Percentiles rank a stretch among this genome's conserved stretches.
Conservation (phyloP, 352 stramenopile genomes). For the Pythium sp. region DNA sequence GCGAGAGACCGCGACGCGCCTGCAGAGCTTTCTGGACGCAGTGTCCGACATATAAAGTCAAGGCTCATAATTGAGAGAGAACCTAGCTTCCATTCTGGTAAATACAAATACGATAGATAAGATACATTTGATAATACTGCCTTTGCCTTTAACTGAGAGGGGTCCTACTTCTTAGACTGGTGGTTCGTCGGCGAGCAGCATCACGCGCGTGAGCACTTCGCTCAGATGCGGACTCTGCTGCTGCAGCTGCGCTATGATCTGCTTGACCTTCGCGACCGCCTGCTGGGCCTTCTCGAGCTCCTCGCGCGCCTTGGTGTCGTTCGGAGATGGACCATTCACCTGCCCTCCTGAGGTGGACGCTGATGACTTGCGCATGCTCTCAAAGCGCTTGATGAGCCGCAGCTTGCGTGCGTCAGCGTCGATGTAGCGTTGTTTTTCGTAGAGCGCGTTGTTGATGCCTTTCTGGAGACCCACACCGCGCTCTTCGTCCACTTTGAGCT, state of each 20-base stretch:
- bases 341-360: constrained; percentile 18
- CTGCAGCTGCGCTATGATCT: constrained; percentile 58
- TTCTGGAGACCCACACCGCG: constrained; percentile 62
- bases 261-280: constrained; percentile 47
- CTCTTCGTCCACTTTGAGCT: constrained; percentile 83
- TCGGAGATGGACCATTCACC: constrained; percentile 21
- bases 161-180: constrained; percentile 9
- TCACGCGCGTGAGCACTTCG: constrained; percentile 81
- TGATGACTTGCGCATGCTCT: constrained; percentile 40
- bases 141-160: background rate
- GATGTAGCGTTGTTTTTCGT: constrained; percentile 89
- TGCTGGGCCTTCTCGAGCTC: constrained; percentile 51
- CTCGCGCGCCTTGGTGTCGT: constrained; percentile 49
- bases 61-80: background rate
- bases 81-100: background rate
- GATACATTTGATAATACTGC: background rate
- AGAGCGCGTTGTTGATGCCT: constrained; percentile 84
- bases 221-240: constrained; percentile 71
- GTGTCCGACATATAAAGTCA: constrained; percentile 14
- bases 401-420: constrained; percentile 71
- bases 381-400: constrained; percentile 67
- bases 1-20: constrained; percentile 22
- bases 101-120: background rate
- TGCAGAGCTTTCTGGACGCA: constrained; percentile 34
- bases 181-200: constrained; percentile 76